Percentiles rank a stretch among this genome's conserved stretches.
These are phyloP conservation scores for Neurospora hispaniola DNA, from an alignment of 495 filamentous ascomycete genomes.

Conservation along the genomic window DNA sequence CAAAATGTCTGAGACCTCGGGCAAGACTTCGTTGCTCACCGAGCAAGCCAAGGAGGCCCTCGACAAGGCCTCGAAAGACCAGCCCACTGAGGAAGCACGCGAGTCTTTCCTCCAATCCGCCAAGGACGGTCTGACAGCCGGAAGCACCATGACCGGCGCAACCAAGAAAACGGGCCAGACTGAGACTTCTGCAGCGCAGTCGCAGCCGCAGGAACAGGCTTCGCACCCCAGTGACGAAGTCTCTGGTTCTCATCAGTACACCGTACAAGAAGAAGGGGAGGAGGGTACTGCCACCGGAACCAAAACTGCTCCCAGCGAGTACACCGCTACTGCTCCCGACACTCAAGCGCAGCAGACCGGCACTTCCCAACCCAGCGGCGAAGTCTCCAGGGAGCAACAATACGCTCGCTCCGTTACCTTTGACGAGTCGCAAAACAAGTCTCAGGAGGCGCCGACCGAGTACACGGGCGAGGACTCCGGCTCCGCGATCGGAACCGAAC, in stretches of 20 bases:
- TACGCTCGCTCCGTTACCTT: background rate
- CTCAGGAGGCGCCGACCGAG: background rate
- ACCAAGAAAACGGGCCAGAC: background rate
- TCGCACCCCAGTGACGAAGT: background rate
- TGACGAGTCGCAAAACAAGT: background rate
- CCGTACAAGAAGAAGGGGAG: background rate
- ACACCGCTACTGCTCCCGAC: background rate
- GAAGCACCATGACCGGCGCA: slow-evolving; percentile 1
- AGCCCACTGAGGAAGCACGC: slow-evolving; percentile 15
- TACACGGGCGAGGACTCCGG: background rate
- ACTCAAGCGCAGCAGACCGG: background rate
- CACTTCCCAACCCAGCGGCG: background rate
- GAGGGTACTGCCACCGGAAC: background rate
- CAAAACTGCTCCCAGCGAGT: background rate
- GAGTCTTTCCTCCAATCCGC: slow-evolving; percentile 16
- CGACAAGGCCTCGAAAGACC: slow-evolving; percentile 19
- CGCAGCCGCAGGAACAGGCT: background rate
- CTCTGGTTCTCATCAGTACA: background rate
- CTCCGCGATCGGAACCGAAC: background rate
- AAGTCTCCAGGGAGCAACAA: background rate
- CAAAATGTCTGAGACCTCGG: background rate
- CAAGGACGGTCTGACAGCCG: background rate
- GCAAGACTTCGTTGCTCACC: slow-evolving; percentile 9
- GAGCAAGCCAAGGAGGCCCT: slow-evolving; percentile 19
- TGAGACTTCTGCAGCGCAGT: background rate